These are phyloP conservation scores for Cyclaneusma minus DNA, from an alignment of 2,329 filamentous ascomycete species.

Conservation along the genomic window DNA sequence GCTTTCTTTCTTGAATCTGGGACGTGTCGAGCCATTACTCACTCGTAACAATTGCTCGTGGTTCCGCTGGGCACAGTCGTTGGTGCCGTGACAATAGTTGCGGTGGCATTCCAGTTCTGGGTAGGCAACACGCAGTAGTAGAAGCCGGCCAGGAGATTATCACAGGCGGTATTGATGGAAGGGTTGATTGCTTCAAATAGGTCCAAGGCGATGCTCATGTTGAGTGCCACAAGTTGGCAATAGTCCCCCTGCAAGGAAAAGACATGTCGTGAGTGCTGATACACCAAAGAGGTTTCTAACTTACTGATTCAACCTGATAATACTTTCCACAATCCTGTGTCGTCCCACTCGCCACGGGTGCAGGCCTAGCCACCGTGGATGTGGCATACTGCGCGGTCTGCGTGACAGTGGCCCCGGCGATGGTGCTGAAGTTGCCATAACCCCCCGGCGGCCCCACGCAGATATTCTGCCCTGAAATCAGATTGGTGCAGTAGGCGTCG, in stretches of 20 bases:
- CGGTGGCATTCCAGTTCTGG: slow-evolving; percentile 2
- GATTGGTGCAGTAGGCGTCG: slow-evolving; percentile 6
- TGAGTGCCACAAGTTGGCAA: slow-evolving; percentile 7
- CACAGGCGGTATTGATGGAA: slow-evolving; percentile 14
- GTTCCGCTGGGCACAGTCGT: slow-evolving; percentile 3
- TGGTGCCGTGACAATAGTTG: slow-evolving; percentile 1
- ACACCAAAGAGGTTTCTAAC: slow-evolving; percentile 3
- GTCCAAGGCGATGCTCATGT: slow-evolving; percentile 4
- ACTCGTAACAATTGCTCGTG: slow-evolving; percentile 16
- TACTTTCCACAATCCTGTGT: slow-evolving; percentile 5
- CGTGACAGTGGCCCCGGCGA: slow-evolving; percentile 6
- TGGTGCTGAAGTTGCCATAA: slow-evolving; percentile 4
- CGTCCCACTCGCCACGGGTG: slow-evolving; percentile 5
- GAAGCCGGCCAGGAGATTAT: slow-evolving; percentile 16
- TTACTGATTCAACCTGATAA: slow-evolving; percentile 3
- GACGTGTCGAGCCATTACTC: slow-evolving; percentile 17
- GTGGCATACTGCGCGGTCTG: slow-evolving; percentile 9
- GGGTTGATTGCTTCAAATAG: slow-evolving; percentile 12
- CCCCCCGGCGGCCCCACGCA: slow-evolving; percentile 6
- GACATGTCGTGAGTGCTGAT: no score
- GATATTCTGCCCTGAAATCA: slow-evolving; percentile 5
- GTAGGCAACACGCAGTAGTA: slow-evolving; percentile 9
- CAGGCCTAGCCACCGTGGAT: slow-evolving; percentile 6
- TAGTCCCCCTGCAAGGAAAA: no score
- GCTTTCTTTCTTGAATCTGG: slow-evolving; percentile 15